phyloP scores from a whole-genome alignment of 108 stramenopile genomes.

The Fragilaria crotonensis region DNA sequence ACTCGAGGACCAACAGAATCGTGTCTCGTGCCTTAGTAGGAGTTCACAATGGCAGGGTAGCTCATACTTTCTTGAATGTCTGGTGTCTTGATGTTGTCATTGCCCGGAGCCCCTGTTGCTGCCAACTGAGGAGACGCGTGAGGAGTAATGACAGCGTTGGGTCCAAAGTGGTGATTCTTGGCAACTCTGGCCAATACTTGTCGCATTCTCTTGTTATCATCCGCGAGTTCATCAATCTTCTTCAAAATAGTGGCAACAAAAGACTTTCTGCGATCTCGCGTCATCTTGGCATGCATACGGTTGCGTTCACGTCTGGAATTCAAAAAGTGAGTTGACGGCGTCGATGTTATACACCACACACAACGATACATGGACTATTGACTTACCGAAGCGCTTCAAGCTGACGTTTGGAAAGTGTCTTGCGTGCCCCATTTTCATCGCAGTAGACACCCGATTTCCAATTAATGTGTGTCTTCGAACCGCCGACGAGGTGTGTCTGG shows the following conservation, averaged over 20 bases:
- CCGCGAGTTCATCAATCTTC: conserved; percentile 76
- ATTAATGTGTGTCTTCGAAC: conserved; percentile 63
- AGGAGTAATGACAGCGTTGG: no score
- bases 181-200: conserved; percentile 32
- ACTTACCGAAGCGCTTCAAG: conserved; percentile 65
- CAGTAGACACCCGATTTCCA: conserved; percentile 77
- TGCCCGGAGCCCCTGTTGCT: no score
- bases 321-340: not conserved
- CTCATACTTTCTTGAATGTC: no score
- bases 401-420: conserved; percentile 48
- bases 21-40: no score
- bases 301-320: conserved; percentile 82
- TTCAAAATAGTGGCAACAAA: conserved; percentile 72
- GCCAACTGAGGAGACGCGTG: no score
- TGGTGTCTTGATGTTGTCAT: no score
- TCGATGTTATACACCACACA: no score
- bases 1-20: no score
- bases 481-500: conserved; percentile 38
- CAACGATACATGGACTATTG: no score
- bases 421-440: conserved; percentile 47
- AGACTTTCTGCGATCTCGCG: conserved; percentile 83
- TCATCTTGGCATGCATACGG: conserved; percentile 94
- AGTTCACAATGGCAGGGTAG: no score
- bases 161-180: no score
- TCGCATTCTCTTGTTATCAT: conserved; percentile 45